Evolutionary conservation across 495 filamentous ascomycete species (phyloP), one percentile per base, ranked within the genome.

Genomic region (Lentithecium fluviatile): DNA sequence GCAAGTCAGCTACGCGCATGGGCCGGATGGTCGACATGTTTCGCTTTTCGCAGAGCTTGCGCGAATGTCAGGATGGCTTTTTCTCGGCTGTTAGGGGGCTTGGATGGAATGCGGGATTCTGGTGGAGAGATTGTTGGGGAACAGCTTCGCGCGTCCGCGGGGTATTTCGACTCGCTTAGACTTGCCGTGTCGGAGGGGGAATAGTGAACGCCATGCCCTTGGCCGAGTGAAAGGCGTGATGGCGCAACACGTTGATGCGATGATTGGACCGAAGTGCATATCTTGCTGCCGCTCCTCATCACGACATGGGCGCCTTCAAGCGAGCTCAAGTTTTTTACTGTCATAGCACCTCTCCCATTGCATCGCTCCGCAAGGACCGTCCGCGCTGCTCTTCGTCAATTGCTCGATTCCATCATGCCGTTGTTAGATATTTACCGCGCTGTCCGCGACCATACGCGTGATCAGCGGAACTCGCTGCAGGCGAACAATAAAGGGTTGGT

Each of bases 1-100:
- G 84, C 56, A 98, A 75, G 76, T 92, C 89, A 58, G 77, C 76
- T 0, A 84, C 81, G 60, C 80, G 80, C 80, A 90, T 88, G 60
- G 85, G 86, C 23, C 85, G 83, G 59, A 90, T 78, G 43, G 82
- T 82, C 32, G 81, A 85, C 87, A 90, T 90, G 12, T 37, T 55
- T 26, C 0, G 8, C 43, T 19, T 6, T 13, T 55, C 20, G 52
- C 17, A 7, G 52, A 56, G 12, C 13, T 24, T 26, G n/a, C 34
- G 29, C 32, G 34, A 17, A 12, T 23, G 2, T 26, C 15, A 8
- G 54, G 4, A 32, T 3, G 10, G 29, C 4, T 32, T 32, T 32
- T 32, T 32, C 10, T 32, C 10, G 2, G 23, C 23, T 51, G 48
- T n/a, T n/a, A n/a, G n/a, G 19, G 48, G 23, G 29, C 23, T 15